Conservation (phyloP, 305 asterid genomes). For the Solanum hybrid region DNA sequence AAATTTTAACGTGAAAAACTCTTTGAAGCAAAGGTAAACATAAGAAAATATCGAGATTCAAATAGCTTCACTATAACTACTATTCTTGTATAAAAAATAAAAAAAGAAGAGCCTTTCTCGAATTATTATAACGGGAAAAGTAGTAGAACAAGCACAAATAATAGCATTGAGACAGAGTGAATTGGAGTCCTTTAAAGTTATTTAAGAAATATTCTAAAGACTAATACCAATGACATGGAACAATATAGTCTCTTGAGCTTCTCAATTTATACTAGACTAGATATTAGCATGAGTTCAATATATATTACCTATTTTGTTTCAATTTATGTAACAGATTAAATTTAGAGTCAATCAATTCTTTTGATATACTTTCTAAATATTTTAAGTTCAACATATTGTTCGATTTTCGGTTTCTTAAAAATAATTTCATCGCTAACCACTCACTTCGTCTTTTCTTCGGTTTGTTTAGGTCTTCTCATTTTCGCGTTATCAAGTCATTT, state of each 20-base stretch:
- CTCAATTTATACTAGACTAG: background rate
- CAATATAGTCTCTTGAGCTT: too few relatives aligned
- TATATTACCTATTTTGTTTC: too few relatives aligned
- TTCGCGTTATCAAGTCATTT: too few relatives aligned
- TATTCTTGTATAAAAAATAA: background rate
- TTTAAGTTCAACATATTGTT: background rate
- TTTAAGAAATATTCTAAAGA: background rate
- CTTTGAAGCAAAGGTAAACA: background rate
- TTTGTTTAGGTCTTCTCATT: background rate
- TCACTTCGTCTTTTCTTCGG: background rate
- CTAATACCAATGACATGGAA: background rate
- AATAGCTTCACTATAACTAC: background rate
- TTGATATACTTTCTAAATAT: too few relatives aligned
- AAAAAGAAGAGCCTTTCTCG: background rate
- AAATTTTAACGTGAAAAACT: background rate
- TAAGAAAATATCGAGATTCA: background rate
- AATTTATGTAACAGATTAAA: too few relatives aligned
- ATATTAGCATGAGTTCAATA: background rate
- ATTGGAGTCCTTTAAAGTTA: background rate
- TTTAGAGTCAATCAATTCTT: too few relatives aligned
- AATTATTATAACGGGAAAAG: background rate
- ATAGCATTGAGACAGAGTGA: background rate
- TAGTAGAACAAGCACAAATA: background rate
- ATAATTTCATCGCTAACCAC: background rate
- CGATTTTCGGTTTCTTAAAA: background rate